Evolutionary conservation across 495 filamentous ascomycete genomes (phyloP), one percentile per base, ranked within the genome.

Genomic region (Penicillium flavigenum): DNA sequence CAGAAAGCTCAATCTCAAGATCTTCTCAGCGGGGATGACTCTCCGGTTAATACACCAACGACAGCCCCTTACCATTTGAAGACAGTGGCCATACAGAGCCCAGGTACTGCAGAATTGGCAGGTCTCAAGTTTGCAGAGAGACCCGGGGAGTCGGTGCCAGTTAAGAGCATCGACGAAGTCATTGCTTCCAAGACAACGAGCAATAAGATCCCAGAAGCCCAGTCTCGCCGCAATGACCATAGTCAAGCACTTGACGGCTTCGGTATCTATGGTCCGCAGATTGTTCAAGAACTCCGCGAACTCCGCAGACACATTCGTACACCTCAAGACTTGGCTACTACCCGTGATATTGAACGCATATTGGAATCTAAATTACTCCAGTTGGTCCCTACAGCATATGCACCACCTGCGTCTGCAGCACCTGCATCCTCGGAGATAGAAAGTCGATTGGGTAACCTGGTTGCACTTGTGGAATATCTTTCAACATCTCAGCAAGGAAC

Each of bases 71-170:
- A 8, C 5, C 17, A 3, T 48, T 3, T 31, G n/a, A 32, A 48
- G 17, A 31, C 29, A 12, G 12, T 32, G 27, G 27, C 46, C 17
- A 34, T 48, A 3, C n/a, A n/a, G 11, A 48, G 46, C 5, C 29
- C 27, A 19, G 46, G 24, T 48, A 11, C 46, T 19, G 27, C 46
- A 32, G 27, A 48, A 20, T 34, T 48, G 46, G 46, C n/a, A 32
- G 46, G 46, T 8, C 46, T 48, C 1, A 32, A 14, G 46, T 48
- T 48, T 19, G 31, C 19, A 1, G 46, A 19, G 17, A 48, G 19
- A 6, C 7, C n/a, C 7, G 27, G 2, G 9, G 45, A 29, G 8
- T 32, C 29, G n/a, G 31, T 20, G 29, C 46, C 29, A 6, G 10
- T 8, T 5, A 19, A 19, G 24, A 48, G 27, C n/a, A 48, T 48